phyloP scores from a whole-genome alignment of 192 early-diverging fungal species.

The Entrophospora sp. region DNA sequence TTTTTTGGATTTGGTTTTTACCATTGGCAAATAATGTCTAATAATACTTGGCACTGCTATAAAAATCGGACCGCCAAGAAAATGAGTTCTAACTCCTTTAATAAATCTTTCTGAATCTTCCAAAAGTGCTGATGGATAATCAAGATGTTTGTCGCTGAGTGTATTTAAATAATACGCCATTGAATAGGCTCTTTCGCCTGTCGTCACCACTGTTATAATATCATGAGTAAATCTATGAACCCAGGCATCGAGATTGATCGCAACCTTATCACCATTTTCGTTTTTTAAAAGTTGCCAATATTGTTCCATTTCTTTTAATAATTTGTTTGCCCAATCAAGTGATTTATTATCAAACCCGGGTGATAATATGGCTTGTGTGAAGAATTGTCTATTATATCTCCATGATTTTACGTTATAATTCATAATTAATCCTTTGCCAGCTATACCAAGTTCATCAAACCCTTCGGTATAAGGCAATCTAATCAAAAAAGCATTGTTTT shows the following conservation, averaged over 20 bases:
- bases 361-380: not conserved
- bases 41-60: not conserved
- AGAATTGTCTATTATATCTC: not conserved
- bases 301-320: not conserved
- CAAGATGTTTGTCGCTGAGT: not conserved
- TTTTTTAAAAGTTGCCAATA: not conserved
- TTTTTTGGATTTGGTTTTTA: not conserved
- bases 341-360: not conserved
- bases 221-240: not conserved
- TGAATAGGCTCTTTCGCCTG: not conserved
- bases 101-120: not conserved
- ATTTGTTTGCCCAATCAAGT: not conserved
- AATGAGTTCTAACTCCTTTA: not conserved
- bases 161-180: not conserved
- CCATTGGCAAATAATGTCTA: not conserved
- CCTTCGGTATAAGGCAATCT: not conserved
- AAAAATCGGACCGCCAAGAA: not conserved
- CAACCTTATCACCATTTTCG: not conserved
- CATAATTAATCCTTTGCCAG: not conserved
- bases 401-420: not conserved
- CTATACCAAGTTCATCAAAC: constrained; percentile 2
- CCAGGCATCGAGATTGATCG: not conserved
- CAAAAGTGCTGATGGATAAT: not conserved
- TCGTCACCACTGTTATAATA: not conserved
- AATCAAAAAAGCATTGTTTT: not conserved